Evolutionary conservation across 1,139 yeast species (phyloP), one percentile per base, ranked within the genome.

Genomic region (Hansenula lynferdii): DNA sequence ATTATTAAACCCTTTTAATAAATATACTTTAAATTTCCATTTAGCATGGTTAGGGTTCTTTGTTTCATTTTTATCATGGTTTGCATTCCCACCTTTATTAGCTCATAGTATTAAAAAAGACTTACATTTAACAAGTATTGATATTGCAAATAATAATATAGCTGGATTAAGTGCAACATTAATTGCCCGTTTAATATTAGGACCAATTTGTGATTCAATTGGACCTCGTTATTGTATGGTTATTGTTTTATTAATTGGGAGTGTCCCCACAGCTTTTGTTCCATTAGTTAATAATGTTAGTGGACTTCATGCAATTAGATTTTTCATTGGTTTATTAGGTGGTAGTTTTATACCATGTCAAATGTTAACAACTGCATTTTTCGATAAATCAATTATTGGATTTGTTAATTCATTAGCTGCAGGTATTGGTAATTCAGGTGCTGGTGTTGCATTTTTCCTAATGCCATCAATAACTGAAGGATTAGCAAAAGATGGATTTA

Each of bases 361-460:
- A 31, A 49, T 53, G 30, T 60, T 62, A 58, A 57, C 61, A 6
- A 56, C 62, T 1, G 41, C 49, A 2, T 60, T 60, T 40, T 61
- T 58, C 37, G 65, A 60, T 44, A 58, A 56, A 41, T 39, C 53
- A 9, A 52, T 61, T 24, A 61, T 60, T 10, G 65, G 65, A 4
- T 47, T 56, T 10, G 64, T 64, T 1, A 59, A 58, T 43, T 61
- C 65, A 3, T 42, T 61, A 22, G 60, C 57, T 19, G 65, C 58
- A 28, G 65, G 65, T 15, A 60, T 62, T 61, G 65, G 65, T 37
- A 61, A 61, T 40, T 54, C 64, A 15, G 65, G 65, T 23, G 65
- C 63, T 23, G 65, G 65, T 38, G 61, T 60, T 31, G 64, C 65
- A 5, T 61, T 60, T 44, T 61, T 61, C 45, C 50, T 57, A 36